These are phyloP conservation scores for Apiotrichum domesticum DNA, from an alignment of 1,284 basidiomycete species.

Conservation along the genomic window DNA sequence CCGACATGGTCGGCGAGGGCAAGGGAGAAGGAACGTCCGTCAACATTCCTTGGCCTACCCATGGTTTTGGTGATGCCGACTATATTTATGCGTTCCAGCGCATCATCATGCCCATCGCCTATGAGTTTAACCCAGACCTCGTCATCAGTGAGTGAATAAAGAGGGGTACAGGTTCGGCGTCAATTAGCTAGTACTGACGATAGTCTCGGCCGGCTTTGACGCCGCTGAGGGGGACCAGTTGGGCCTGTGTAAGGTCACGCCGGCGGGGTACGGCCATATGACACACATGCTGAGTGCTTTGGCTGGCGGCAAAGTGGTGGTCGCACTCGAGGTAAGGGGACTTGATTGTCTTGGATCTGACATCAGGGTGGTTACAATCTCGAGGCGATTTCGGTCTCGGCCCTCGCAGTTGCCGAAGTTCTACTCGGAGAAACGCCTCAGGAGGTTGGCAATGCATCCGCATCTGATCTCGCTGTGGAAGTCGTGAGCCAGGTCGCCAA, in stretches of 20 bases:
- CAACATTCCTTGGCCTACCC: constrained; percentile 90
- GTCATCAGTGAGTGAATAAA: constrained; percentile 70
- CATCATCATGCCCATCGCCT: constrained; percentile 92
- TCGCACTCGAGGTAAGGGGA: constrained; percentile 75
- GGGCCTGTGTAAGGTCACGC: constrained; percentile 83
- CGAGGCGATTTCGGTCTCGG: constrained; percentile 77
- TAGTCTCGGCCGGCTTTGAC: constrained; percentile 97
- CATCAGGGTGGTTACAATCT: constrained; percentile 90
- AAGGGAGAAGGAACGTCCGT: constrained; percentile 81
- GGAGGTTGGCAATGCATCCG: constrained; percentile 62
- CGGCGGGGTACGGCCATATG: constrained; percentile 97
- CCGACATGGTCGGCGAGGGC: constrained; percentile 79
- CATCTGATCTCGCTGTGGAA: constrained; percentile 71
- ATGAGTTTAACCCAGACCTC: constrained; percentile 91
- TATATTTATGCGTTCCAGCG: constrained; percentile 95
- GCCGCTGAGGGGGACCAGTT: constrained; percentile 89
- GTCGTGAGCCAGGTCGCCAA: constrained; percentile 79
- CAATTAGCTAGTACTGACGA: not conserved
- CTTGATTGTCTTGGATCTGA: not conserved
- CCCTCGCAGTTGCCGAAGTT: constrained; percentile 75
- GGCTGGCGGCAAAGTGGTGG: constrained; percentile 80
- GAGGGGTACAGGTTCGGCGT: not conserved
- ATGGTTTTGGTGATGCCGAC: constrained; percentile 88
- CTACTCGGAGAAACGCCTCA: constrained; percentile 81
- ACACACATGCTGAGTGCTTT: constrained; percentile 91